Conservation (phyloP, 371 early-diverging fungal genomes). For the Polyrhizophydium stewartii region DNA sequence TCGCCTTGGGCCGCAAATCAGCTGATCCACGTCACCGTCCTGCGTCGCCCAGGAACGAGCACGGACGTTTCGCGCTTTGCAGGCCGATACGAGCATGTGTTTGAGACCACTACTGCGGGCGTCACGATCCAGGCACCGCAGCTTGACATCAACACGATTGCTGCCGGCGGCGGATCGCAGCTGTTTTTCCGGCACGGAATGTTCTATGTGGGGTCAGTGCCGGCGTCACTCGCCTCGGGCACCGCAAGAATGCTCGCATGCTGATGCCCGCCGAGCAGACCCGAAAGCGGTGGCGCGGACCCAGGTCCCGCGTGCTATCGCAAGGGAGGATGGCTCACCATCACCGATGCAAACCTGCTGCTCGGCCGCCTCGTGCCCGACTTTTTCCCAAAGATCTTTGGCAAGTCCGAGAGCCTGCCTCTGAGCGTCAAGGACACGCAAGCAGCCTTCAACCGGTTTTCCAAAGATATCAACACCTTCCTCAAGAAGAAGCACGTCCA, state of each 20-base stretch:
- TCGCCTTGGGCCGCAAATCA: too few relatives aligned
- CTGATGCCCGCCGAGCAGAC: slow-evolving; percentile 8
- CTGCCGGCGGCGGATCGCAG: slow-evolving; percentile 95
- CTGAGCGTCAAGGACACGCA: slow-evolving; percentile 67
- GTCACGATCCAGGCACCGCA: slow-evolving; percentile 94
- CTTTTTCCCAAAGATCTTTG: slow-evolving; percentile 94
- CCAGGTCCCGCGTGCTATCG: slow-evolving; percentile 96
- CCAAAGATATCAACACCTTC: slow-evolving; percentile 56
- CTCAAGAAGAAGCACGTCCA: not conserved
- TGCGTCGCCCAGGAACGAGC: slow-evolving; percentile 70
- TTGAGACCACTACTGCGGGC: slow-evolving; percentile 92
- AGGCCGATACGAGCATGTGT: slow-evolving; percentile 88
- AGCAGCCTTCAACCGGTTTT: slow-evolving; percentile 59
- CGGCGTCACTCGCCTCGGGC: too few relatives aligned
- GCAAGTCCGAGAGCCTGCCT: slow-evolving; percentile 77
- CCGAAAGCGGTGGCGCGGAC: slow-evolving; percentile 86
- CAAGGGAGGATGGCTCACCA: slow-evolving; percentile 88
- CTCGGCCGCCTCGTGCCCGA: slow-evolving; percentile 84
- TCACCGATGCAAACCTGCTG: slow-evolving; percentile 90
- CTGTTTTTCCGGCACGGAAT: slow-evolving; percentile 89
- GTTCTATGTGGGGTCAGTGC: slow-evolving; percentile 79
- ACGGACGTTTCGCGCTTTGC: slow-evolving; percentile 94
- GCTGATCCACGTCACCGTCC: too few relatives aligned
- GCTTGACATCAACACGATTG: slow-evolving; percentile 91
- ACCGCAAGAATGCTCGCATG: not conserved